Conservation (phyloP, 1,139 yeast species). For the Suhomyces ambrosiae region DNA sequence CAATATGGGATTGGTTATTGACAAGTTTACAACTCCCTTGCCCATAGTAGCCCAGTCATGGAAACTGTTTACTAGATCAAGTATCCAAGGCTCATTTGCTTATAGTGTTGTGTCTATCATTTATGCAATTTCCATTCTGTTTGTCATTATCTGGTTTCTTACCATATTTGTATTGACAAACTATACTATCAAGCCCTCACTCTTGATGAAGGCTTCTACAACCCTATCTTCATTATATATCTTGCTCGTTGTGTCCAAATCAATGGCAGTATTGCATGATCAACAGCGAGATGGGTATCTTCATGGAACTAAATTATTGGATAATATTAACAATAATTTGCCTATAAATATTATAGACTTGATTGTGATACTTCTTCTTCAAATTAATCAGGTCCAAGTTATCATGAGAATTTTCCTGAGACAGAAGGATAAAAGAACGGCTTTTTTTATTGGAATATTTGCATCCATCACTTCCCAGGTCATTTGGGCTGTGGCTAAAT, state of each 20-base stretch:
- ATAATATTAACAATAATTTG: constrained; percentile 46
- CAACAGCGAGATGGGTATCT: constrained; percentile 61
- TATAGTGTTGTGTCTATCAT: constrained; percentile 63
- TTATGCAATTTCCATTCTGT: constrained; percentile 63
- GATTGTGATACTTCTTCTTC: constrained; percentile 59
- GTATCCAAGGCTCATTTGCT: constrained; percentile 47
- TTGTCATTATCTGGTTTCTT: constrained; percentile 65
- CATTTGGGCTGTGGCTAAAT: constrained; percentile 69
- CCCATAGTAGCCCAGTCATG: constrained; percentile 47
- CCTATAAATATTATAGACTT: constrained; percentile 65
- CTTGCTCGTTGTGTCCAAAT: constrained; percentile 49
- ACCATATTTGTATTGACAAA: constrained; percentile 66
- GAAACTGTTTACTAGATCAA: constrained; percentile 35
- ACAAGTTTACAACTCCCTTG: constrained; percentile 30
- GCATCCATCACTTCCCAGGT: constrained; percentile 62
- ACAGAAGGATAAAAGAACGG: constrained; percentile 67
- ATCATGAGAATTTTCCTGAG: constrained; percentile 72
- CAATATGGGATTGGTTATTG: constrained; percentile 37
- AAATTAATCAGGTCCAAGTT: constrained; percentile 75
- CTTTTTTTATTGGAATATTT: constrained; percentile 61
- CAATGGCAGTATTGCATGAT: constrained; percentile 45
- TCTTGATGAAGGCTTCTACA: constrained; percentile 48
- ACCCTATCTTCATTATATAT: constrained; percentile 56
- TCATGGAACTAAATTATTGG: constrained; percentile 53
- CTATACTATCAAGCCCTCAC: constrained; percentile 56